Base-by-base conservation (phyloP, 257 asterid genomes). In the Ilex aquifolium region DNA sequence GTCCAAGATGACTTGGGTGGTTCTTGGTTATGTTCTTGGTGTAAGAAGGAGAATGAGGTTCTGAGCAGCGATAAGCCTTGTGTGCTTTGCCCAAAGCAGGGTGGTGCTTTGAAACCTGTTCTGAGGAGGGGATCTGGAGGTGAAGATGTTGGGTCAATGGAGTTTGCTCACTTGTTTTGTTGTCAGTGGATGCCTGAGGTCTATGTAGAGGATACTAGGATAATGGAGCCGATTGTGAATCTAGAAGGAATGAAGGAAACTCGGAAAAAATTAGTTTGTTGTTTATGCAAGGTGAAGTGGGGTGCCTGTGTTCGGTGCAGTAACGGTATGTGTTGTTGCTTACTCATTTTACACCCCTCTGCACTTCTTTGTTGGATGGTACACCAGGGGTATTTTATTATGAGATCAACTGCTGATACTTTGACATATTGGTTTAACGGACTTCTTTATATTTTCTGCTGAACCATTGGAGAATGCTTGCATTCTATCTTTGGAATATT, bases 271-370 rank as follows among this genome's bases (percentile, higher is more conserved):
- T 64, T 81, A 84, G 69, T 90, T 79, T 93, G 99, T 75, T 75
- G 70, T 74, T 72, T 93, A 77, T 93, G 99, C 91, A 93, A 90
- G 88, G 88, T 81, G 84, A 93, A 87, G 73, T 77, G 71, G 70
- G 99, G 99, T 77, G 90, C 93, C 62, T 89, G 97, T 79, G 95
- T 90, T 61, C 88, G 94, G 63, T 93, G 99, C 91, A 93, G 97
- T 75, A 85, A 84, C 75, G 99, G 99, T 93, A 93, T 78, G 96
- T 83, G 58, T 71, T 79, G 79, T 66, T 67, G 72, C 77, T 76
- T 83, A 76, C 75, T 77, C 67, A 72, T 59, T 74, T 74, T 79
- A 71, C 70, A 65, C 32, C 66, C 69, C 54, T 69, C 53, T 81
- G 76, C 76, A 51, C 75, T 66, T 77, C 46, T 74, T 77, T 58